These are phyloP conservation scores for Leucaena leucocephala DNA, from an alignment of 306 rosid species.

Conservation along the genomic window DNA sequence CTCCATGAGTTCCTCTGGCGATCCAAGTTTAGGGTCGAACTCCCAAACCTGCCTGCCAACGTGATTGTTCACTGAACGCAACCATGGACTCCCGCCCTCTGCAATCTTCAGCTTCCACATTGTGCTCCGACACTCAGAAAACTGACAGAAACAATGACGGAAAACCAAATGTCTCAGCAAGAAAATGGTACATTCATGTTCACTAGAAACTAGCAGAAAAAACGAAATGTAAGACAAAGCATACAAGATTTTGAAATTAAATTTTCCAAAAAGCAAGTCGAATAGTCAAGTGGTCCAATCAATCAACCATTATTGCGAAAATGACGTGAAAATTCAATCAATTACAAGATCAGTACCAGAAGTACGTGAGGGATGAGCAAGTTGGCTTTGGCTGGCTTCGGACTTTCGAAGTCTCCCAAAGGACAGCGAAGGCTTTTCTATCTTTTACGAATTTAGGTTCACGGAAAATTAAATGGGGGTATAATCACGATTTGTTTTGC, in stretches of 20 bases:
- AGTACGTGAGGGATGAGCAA: not conserved
- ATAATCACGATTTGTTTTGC: too few relatives aligned
- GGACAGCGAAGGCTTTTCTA: not conserved
- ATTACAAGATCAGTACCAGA: not conserved
- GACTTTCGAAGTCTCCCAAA: not conserved
- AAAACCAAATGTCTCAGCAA: not conserved
- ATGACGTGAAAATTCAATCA: not conserved
- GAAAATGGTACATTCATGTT: not conserved
- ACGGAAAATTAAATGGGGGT: too few relatives aligned
- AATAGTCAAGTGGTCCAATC: too few relatives aligned
- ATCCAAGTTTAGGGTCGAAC: slow-evolving; percentile 64
- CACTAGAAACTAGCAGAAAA: not conserved
- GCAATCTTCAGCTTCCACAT: slow-evolving; percentile 92
- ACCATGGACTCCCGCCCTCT: slow-evolving; percentile 74
- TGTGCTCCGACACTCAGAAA: slow-evolving; percentile 12
- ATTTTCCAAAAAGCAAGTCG: not conserved
- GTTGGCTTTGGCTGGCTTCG: not conserved
- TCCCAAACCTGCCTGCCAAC: slow-evolving; percentile 83
- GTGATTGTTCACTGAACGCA: slow-evolving; percentile 65
- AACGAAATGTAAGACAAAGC: not conserved
- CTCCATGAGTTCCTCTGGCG: slow-evolving; percentile 48
- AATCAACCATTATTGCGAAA: not conserved
- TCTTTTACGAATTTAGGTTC: too few relatives aligned
- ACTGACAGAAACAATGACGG: not conserved
- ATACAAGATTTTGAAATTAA: not conserved